These are phyloP conservation scores for Chlamydomonas eustigma DNA, from an alignment of 139 green algal genomes.

Conservation along the genomic window DNA sequence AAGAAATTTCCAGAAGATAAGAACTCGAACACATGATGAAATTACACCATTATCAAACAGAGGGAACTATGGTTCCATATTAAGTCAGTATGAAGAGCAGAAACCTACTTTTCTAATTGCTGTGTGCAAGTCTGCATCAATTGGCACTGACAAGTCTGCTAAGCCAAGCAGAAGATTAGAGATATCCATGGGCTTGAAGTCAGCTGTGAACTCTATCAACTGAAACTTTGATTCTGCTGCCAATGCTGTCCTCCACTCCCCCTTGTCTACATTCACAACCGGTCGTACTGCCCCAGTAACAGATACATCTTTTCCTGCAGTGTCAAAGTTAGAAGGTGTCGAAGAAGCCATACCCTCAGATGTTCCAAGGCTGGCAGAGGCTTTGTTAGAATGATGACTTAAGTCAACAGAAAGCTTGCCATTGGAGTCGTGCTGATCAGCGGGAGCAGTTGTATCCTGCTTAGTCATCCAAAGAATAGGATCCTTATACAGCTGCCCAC, in stretches of 20 bases:
- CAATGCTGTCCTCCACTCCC: neutral
- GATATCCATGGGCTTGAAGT: slow-evolving; percentile 42
- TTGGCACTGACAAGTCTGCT: slow-evolving; percentile 25
- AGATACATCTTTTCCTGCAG: neutral
- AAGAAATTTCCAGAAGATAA: neutral
- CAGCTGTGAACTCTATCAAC: slow-evolving; percentile 43
- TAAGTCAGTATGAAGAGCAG: neutral
- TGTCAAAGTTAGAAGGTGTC: neutral
- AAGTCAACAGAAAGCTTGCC: neutral
- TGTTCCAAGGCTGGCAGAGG: neutral
- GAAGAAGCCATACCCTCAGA: neutral
- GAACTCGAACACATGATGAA: neutral
- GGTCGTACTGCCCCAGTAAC: neutral
- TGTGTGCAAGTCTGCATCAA: neutral
- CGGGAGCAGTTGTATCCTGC: neutral
- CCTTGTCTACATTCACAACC: no score
- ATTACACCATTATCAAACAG: neutral
- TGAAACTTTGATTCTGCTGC: slow-evolving; percentile 23
- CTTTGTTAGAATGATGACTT: neutral
- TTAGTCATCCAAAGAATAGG: neutral
- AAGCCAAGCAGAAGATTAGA: slow-evolving; percentile 36
- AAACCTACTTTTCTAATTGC: slow-evolving; percentile 21
- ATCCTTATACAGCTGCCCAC: neutral
- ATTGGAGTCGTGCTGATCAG: neutral
- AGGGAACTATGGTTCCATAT: neutral